Conservation (phyloP, 768 basidiomycete genomes). For the Kwoniella heveanensis region DNA sequence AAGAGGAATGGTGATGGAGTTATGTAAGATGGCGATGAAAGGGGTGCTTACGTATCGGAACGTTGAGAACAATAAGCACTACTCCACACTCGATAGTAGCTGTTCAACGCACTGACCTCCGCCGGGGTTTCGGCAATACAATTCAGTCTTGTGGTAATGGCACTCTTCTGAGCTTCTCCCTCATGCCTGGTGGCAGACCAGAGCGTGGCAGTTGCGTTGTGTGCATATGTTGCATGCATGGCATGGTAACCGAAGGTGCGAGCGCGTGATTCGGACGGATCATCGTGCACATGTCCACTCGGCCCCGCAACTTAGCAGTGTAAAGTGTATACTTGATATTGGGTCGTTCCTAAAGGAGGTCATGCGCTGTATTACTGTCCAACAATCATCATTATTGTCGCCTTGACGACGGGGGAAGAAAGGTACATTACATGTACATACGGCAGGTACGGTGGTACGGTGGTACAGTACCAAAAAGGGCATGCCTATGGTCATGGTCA, state of each 20-base stretch:
- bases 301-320: not conserved
- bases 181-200: not conserved
- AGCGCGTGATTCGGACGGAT: not conserved
- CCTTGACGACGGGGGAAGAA: not conserved
- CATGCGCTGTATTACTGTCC: not conserved
- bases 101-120: too few relatives aligned
- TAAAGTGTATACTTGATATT: too few relatives aligned
- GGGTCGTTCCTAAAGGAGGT: not conserved
- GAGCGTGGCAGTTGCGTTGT: not conserved
- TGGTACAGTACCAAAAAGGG: too few relatives aligned
- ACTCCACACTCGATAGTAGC: too few relatives aligned
- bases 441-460: too few relatives aligned
- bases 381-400: not conserved
- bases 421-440: not conserved
- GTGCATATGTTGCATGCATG: not conserved
- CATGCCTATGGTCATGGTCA: too few relatives aligned
- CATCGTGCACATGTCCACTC: not conserved
- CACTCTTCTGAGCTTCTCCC: too few relatives aligned
- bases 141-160: too few relatives aligned
- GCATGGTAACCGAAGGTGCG: not conserved
- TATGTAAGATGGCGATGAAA: constrained; percentile 19
- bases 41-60: constrained; percentile 23
- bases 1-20: constrained; percentile 10
- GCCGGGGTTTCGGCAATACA: not conserved
- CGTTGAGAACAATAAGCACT: too few relatives aligned